A percentile compares a stretch with the other conserved stretches of the same genome.
These are phyloP conservation scores for Prunus yedoensis DNA, from an alignment of 331 rosid genomes.

Conservation along the genomic window DNA sequence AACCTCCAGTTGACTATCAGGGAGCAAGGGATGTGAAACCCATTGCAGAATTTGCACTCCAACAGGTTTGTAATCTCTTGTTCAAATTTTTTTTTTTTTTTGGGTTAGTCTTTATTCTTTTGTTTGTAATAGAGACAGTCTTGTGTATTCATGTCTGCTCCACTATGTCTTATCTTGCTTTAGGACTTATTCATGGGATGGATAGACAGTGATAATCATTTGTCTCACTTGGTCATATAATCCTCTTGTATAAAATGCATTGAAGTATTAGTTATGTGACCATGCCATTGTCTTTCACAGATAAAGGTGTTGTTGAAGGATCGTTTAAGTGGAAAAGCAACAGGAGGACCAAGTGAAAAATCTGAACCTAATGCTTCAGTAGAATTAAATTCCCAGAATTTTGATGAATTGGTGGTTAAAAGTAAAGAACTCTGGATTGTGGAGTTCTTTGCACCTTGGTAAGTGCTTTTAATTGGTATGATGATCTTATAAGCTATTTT, in stretches of 20 bases:
- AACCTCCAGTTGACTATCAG: constrained; percentile 84
- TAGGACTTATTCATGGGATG: background rate
- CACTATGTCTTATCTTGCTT: background rate
- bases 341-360: constrained; percentile 76
- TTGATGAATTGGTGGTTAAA: constrained; percentile 80
- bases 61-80: constrained; percentile 58
- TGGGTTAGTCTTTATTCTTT: background rate
- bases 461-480: constrained; percentile 17
- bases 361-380: constrained; percentile 72
- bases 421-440: constrained; percentile 99
- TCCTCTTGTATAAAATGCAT: background rate
- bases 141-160: background rate
- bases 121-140: background rate
- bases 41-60: constrained; percentile 80
- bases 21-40: constrained; percentile 96
- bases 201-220: background rate
- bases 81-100: background rate
- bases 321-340: constrained; percentile 78
- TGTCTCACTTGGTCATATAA: background rate
- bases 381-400: constrained; percentile 75
- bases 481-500: background rate
- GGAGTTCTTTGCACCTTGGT: constrained; percentile 99
- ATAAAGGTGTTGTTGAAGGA: constrained; percentile 82
- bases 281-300: constrained; percentile 41
- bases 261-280: background rate